Percentiles rank a stretch among this genome's conserved stretches.
Conservation (phyloP, 441 rosid genomes). For the Viola pubescens region DNA sequence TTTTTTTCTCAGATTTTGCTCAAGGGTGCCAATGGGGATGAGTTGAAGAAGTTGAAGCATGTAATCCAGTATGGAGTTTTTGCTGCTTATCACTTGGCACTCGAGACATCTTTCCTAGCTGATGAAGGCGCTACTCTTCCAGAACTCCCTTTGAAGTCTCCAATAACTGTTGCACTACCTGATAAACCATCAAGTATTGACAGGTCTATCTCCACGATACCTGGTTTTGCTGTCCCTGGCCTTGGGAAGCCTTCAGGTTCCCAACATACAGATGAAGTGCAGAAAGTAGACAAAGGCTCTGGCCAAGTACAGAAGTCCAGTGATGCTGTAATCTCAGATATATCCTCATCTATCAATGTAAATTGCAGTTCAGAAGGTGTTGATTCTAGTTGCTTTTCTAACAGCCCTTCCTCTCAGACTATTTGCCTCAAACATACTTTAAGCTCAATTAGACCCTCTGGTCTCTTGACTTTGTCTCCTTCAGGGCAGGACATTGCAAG, state of each 20-base stretch:
- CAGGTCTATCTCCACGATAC: slow-evolving; percentile 75
- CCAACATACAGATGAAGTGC: slow-evolving; percentile 31
- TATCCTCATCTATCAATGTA: slow-evolving; percentile 25
- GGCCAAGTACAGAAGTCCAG: too few species aligned
- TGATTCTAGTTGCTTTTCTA: slow-evolving; percentile 29
- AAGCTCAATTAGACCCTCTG: slow-evolving; percentile 18
- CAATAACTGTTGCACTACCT: slow-evolving; percentile 69
- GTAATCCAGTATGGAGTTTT: slow-evolving; percentile 92
- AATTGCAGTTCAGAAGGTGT: slow-evolving; percentile 30
- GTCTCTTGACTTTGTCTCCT: slow-evolving; percentile 19
- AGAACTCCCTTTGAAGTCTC: slow-evolving; percentile 72
- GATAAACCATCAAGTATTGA: slow-evolving; percentile 58
- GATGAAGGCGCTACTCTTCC: slow-evolving; percentile 94
- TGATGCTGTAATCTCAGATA: slow-evolving; percentile 21
- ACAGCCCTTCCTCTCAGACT: slow-evolving; percentile 26
- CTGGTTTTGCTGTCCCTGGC: slow-evolving; percentile 57
- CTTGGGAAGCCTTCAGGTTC: slow-evolving; percentile 36
- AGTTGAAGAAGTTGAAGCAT: slow-evolving; percentile 89
- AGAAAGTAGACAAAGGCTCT: slow-evolving; percentile 23
- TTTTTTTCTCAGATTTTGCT: slow-evolving; percentile 63
- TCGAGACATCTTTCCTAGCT: slow-evolving; percentile 92
- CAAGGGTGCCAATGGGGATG: slow-evolving; percentile 76
- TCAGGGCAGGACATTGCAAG: slow-evolving; percentile 21
- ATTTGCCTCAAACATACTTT: slow-evolving; percentile 14
- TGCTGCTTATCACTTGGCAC: slow-evolving; percentile 94